Evolutionary conservation across 2,329 filamentous ascomycete genomes (phyloP), one percentile per base, ranked within the genome.

Genomic region (Epichloe glyceriae): DNA sequence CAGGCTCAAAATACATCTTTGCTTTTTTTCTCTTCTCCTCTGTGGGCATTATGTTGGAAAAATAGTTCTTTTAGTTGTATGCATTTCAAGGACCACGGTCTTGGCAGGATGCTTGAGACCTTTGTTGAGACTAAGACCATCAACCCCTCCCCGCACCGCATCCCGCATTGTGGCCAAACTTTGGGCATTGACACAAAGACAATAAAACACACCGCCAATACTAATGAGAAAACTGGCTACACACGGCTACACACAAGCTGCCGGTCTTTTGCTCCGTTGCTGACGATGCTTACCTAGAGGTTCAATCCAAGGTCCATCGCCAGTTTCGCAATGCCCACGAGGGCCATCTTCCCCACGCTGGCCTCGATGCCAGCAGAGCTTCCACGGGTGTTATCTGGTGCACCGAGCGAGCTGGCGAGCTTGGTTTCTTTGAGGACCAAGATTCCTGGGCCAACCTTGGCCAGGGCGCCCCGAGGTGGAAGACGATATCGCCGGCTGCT

Each of bases 321-420:
- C 86, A 94, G 65, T 95, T 96, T 72, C 86, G 90, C 60, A 81
- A 82, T 64, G 87, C 88, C 56, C 90, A 95, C 69, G 88, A 93
- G 68, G 90, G 90, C 53, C 89, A 95, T 71, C 83, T 87, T 64
- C 85, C 88, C 46, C 90, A 96, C 67, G 88, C 90, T 53, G 91
- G 90, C 60, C 83, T 96, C 57, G 90, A 96, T 63, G 85, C 88
- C 50, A 86, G 82, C 54, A 82, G 89, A 67, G 86, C 88, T 43
- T 94, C 87, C 15, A 97, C 91, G 14, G 91, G 91, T 68, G 91
- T 96, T 4, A 86, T 96, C 56, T 96, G 91, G 91, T 89, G 85
- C 57, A 88, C 84, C 3, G 86, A 93, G 70, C 84, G 88, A 59
- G 90, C 90, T 50, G 80, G 82, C 65, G 89, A 96, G 69, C 86